These are phyloP conservation scores for Penicillium antarcticum DNA, from an alignment of 495 filamentous ascomycete species.

Conservation along the genomic window DNA sequence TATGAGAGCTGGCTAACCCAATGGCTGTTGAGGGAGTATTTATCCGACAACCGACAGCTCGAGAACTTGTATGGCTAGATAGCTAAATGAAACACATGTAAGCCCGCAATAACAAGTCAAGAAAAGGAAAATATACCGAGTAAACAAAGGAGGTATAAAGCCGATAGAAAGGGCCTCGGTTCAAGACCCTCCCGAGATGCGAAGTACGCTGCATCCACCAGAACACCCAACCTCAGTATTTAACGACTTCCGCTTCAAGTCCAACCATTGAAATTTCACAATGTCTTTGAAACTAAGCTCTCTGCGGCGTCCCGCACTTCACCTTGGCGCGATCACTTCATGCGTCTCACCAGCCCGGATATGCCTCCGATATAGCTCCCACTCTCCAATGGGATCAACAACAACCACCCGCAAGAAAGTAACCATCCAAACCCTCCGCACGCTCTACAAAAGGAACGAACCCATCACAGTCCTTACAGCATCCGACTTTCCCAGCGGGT, in stretches of 20 bases:
- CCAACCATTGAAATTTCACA: neutral
- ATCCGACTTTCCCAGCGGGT: conserved; percentile 90
- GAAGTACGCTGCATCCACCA: conserved; percentile 5
- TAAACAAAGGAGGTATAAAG: no score
- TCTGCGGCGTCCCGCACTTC: neutral
- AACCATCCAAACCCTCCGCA: conserved; percentile 71
- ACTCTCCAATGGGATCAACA: conserved; percentile 72
- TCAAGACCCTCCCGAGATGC: neutral
- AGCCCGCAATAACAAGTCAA: no score
- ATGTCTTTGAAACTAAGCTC: neutral
- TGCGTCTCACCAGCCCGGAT: neutral
- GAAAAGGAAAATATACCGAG: no score
- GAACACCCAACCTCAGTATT: neutral
- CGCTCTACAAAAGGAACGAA: conserved; percentile 73
- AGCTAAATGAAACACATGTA: no score
- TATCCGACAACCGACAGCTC: no score
- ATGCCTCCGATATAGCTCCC: conserved; percentile 61
- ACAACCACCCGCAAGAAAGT: conserved; percentile 69
- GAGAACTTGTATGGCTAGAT: no score
- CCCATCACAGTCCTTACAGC: conserved; percentile 96
- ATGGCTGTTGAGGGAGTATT: no score
- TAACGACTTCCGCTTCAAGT: neutral
- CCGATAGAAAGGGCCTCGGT: no score
- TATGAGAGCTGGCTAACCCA: no score
- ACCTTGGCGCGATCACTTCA: neutral